phyloP scores from a whole-genome alignment of 257 asterid species.

The Handroanthus guayacan region DNA sequence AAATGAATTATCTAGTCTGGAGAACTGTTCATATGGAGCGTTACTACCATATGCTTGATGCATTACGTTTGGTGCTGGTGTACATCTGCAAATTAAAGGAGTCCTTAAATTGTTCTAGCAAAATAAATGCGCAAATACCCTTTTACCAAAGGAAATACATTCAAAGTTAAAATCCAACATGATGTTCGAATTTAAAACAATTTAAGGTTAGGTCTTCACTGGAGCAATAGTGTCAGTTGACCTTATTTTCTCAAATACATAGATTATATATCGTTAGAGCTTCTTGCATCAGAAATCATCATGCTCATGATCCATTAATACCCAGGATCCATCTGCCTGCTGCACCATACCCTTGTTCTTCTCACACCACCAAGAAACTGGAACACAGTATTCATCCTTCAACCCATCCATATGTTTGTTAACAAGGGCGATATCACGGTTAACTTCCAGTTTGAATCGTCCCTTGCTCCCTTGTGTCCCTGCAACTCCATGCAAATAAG shows the following conservation, averaged over 20 bases:
- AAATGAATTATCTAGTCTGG: conserved; percentile 17
- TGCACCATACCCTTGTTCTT: conserved; percentile 85
- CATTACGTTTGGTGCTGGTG: conserved; percentile 15
- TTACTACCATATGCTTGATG: conserved; percentile 12
- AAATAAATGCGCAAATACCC: neutral
- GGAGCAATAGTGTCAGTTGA: neutral
- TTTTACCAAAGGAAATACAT: neutral
- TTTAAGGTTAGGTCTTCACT: neutral
- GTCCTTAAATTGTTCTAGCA: neutral
- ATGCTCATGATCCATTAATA: conserved; percentile 51
- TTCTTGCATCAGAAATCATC: conserved; percentile 31
- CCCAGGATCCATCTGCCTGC: conserved; percentile 76
- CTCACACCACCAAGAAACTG: conserved; percentile 70
- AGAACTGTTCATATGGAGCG: neutral
- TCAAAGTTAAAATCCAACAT: neutral
- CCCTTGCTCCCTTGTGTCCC: conserved; percentile 60
- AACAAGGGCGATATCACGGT: conserved; percentile 54
- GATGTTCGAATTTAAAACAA: neutral
- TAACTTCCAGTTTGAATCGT: conserved; percentile 59
- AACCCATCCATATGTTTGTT: conserved; percentile 59
- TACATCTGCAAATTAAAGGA: neutral
- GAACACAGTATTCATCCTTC: conserved; percentile 60
- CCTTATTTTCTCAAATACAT: neutral
- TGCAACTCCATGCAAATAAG: conserved; percentile 77
- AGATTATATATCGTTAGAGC: neutral